Base-by-base conservation (phyloP, 768 basidiomycete genomes). In the Phanerodontia chrysosporium region DNA sequence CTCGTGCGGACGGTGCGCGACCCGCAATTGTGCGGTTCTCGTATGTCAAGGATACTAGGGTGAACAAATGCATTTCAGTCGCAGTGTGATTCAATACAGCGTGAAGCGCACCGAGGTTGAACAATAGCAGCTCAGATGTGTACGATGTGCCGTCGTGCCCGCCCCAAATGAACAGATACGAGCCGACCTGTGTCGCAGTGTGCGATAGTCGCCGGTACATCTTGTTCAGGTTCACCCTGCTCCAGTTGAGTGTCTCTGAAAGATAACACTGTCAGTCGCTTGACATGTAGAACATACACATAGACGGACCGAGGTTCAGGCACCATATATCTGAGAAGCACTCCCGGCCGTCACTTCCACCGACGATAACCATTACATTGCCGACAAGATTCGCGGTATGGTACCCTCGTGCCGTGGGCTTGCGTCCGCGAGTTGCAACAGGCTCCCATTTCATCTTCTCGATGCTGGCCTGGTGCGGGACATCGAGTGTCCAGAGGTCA, bases 321-420 rank as follows among this genome's bases (percentile, higher is more conserved):
- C 86, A 85, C 85, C 91, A 95, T 0, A 98, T 82, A 67, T 97
- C 92, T 14, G 84, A 85, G 67, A 95, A 97, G 57, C 89, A 91
- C 62, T 92, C 88, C 57, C 83, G 83, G 3, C 94, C 94, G 70
- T 97, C 94, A 63, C 92, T 93, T 1, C 96, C 95, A 1, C 96
- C 96, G 28, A 94, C 78, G 29, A 98, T 77, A 46, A 98, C 79
- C 88, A 96, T 94, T 58, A 88, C 81, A 63, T 88, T 85, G 28
- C 87, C 87, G 5, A 96, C 82, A 28, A 97, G 75, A 67, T 93
- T 95, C 35, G 93, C 90, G 0, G 92, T 90, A 72, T 97, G 95
- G 67, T 98, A 98, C 0, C 95, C 95, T 57, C 92, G 78, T 21
- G 86, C 77, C 5, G 76, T 73, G 1, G 90, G 89, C 36, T 67